These are phyloP conservation scores for Imleria badia DNA, from an alignment of 768 basidiomycete genomes.

Conservation along the genomic window DNA sequence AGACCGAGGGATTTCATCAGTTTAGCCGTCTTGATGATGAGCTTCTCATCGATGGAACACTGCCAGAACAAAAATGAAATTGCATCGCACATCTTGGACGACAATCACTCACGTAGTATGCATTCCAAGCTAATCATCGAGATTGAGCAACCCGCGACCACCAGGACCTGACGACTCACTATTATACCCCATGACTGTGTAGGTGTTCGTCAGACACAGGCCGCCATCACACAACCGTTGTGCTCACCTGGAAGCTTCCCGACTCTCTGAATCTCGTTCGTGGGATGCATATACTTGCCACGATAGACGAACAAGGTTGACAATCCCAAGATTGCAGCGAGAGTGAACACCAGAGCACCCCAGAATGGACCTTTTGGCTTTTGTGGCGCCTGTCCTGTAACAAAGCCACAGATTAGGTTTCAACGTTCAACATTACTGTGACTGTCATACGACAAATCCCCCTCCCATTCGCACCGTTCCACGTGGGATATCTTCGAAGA, in stretches of 20 bases:
- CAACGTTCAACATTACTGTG: background rate
- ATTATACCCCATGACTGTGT: constrained; percentile 60
- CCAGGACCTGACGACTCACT: constrained; percentile 38
- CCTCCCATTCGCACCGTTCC: background rate
- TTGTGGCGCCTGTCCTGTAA: background rate
- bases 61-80: constrained; percentile 20
- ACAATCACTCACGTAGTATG: constrained; percentile 49
- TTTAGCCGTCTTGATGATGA: constrained; percentile 49
- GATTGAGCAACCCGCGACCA: constrained; percentile 4
- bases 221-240: background rate
- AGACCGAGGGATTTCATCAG: constrained; percentile 54
- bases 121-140: constrained; percentile 58
- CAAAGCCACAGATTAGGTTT: too few relatives aligned
- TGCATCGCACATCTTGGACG: background rate
- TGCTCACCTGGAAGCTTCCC: constrained; percentile 38
- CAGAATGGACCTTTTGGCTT: constrained; percentile 6
- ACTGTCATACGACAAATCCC: background rate
- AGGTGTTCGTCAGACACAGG: background rate
- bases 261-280: constrained; percentile 20
- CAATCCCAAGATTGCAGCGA: constrained; percentile 23
- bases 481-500: background rate
- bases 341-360: constrained; percentile 11
- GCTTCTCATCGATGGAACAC: constrained; percentile 58
- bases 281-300: background rate
- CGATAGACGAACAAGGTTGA: constrained; percentile 14